A percentile compares a stretch with the other conserved stretches of the same genome.
Conservation (phyloP, 345 rosid genomes). For the Citrus unshiu region DNA sequence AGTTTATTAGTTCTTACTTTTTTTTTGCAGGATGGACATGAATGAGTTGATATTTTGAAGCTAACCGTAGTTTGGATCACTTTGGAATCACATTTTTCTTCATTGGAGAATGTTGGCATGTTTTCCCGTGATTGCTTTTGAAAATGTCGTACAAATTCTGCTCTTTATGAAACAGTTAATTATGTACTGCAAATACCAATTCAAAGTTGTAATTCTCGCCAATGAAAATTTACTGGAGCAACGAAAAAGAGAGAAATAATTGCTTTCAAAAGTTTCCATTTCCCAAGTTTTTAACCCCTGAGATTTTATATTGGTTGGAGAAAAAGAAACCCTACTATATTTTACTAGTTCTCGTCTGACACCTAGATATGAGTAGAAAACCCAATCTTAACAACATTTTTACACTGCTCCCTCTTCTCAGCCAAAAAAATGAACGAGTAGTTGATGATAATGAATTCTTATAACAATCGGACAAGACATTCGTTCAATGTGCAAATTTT, state of each 20-base stretch:
- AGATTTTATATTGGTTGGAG: not conserved
- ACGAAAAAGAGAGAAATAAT: slow-evolving; percentile 13
- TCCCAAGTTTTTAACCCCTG: not conserved
- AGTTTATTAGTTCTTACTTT: not conserved
- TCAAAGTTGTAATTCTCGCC: not conserved
- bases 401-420: too few relatives aligned
- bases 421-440: too few relatives aligned
- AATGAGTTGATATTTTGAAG: slow-evolving; percentile 20
- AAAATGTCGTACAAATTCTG: slow-evolving; percentile 14
- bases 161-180: slow-evolving; percentile 13
- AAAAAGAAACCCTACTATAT: not conserved
- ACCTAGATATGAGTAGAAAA: not conserved
- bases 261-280: not conserved
- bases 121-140: slow-evolving; percentile 14
- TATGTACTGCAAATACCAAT: slow-evolving; percentile 9
- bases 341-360: not conserved
- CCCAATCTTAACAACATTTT: too few relatives aligned
- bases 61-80: not conserved
- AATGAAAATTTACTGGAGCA: not conserved
- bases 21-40: slow-evolving; percentile 31
- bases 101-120: slow-evolving; percentile 22
- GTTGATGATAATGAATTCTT: too few relatives aligned
- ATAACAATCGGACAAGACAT: not conserved
- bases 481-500: not conserved
- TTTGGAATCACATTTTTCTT: slow-evolving; percentile 13